Evolutionary conservation across 371 early-diverging fungal species (phyloP).

Genomic region (Apophysomyces trapeziformis): DNA sequence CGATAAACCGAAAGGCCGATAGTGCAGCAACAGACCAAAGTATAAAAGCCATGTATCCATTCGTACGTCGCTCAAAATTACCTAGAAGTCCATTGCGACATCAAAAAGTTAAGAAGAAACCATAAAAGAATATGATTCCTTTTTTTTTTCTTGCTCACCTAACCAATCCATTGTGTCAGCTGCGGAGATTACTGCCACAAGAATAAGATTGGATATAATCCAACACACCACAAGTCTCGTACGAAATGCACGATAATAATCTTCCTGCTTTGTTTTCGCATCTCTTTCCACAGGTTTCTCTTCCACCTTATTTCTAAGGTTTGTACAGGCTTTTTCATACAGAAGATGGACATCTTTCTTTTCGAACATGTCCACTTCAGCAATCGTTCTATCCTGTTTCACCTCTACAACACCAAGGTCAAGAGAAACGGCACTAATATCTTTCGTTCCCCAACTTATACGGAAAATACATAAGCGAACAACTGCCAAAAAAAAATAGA

Average conservation of each 20-base stretch:
- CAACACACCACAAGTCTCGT: slow-evolving; percentile 84
- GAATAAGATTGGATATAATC: slow-evolving; percentile 79
- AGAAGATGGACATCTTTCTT: slow-evolving; percentile 66
- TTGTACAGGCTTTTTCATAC: slow-evolving; percentile 69
- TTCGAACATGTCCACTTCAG: slow-evolving; percentile 66
- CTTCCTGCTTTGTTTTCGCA: slow-evolving; percentile 82
- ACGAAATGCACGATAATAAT: slow-evolving; percentile 85
- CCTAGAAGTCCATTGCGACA: slow-evolving; percentile 7
- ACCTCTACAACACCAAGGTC: slow-evolving; percentile 56
- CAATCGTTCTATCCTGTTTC: slow-evolving; percentile 42
- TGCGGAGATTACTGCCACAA: slow-evolving; percentile 65
- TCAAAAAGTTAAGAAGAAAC: not conserved
- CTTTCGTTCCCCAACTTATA: slow-evolving; percentile 91
- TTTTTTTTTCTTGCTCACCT: slow-evolving; percentile 13
- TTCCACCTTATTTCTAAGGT: slow-evolving; percentile 12
- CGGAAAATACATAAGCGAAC: not conserved
- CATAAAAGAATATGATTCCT: not conserved
- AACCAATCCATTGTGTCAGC: slow-evolving; percentile 30
- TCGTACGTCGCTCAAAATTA: slow-evolving; percentile 37
- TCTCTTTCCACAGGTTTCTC: slow-evolving; percentile 53
- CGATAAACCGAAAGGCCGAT: slow-evolving; percentile 76
- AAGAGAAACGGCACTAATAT: slow-evolving; percentile 58
- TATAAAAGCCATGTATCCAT: slow-evolving; percentile 78
- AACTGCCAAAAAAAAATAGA: not conserved
- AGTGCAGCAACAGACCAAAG: slow-evolving; percentile 84